A percentile compares a stretch with the other conserved stretches of the same genome.
Conservation (phyloP, 2,329 filamentous ascomycete species). For the Aspergillus aculeatinus region DNA sequence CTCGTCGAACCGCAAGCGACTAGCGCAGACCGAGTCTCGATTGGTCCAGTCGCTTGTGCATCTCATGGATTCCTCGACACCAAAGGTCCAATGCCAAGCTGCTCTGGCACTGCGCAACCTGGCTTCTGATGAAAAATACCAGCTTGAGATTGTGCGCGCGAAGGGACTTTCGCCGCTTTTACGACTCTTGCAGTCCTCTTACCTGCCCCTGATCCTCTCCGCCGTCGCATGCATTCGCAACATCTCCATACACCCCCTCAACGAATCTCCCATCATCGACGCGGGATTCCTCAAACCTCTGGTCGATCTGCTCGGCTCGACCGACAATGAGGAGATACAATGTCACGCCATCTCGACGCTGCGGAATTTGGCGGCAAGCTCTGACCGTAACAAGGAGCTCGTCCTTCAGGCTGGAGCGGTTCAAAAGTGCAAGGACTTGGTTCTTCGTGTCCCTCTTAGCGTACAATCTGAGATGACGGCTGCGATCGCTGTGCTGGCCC, state of each 20-base stretch:
- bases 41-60: slow-evolving; percentile 92
- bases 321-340: slow-evolving; percentile 97
- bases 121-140: slow-evolving; percentile 97
- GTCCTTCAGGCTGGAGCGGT: slow-evolving; percentile 95
- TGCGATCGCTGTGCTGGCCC: slow-evolving; percentile 92
- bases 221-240: slow-evolving; percentile 98
- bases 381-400: slow-evolving; percentile 96
- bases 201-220: slow-evolving; percentile 91
- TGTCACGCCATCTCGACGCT: slow-evolving; percentile 98
- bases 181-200: slow-evolving; percentile 88
- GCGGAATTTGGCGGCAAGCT: slow-evolving; percentile 92
- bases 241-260: slow-evolving; percentile 95
- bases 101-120: slow-evolving; percentile 91
- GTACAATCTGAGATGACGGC: slow-evolving; percentile 99
- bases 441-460: slow-evolving; percentile 85
- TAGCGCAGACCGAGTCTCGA: slow-evolving; percentile 85
- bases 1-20: slow-evolving; percentile 80
- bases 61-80: slow-evolving; percentile 94
- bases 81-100: slow-evolving; percentile 97
- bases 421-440: slow-evolving; percentile 96
- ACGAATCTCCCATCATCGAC: slow-evolving; percentile 98
- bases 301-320: slow-evolving; percentile 89
- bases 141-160: slow-evolving; percentile 92
- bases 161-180: slow-evolving; percentile 82
- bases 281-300: slow-evolving; percentile 92